These are phyloP conservation scores for Trichoderma parareesei DNA, from an alignment of 495 filamentous ascomycete species.

Conservation along the genomic window DNA sequence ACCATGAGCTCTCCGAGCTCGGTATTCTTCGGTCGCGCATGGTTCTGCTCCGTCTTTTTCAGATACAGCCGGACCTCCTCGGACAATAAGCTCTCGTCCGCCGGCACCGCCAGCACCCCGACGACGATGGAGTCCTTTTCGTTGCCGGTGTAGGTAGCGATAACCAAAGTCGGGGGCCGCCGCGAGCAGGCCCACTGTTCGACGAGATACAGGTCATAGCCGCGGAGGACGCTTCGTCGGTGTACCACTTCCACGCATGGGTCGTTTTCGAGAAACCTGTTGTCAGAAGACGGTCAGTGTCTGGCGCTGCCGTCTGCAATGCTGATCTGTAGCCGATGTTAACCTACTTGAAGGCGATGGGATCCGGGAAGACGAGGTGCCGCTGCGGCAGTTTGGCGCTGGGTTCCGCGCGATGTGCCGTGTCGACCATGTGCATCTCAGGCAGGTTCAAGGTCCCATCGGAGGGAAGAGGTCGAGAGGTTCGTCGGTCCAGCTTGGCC, in stretches of 20 bases:
- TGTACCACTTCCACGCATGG: slow-evolving; percentile 66
- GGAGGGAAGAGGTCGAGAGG: slow-evolving; percentile 12
- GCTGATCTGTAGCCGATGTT: neutral
- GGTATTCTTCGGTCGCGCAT: slow-evolving; percentile 79
- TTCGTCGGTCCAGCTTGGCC: slow-evolving; percentile 15
- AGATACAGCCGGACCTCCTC: slow-evolving; percentile 73
- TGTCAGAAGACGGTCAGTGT: slow-evolving; percentile 2
- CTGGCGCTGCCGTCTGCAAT: slow-evolving; percentile 2
- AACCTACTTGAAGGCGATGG: slow-evolving; percentile 55
- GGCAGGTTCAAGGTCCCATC: slow-evolving; percentile 14
- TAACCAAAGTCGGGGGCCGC: slow-evolving; percentile 80
- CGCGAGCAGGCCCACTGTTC: slow-evolving; percentile 98
- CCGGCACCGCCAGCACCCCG: slow-evolving; percentile 76
- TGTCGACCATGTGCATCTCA: slow-evolving; percentile 12
- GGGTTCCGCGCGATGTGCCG: slow-evolving; percentile 1
- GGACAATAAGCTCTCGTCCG: slow-evolving; percentile 75
- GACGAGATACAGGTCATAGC: slow-evolving; percentile 91
- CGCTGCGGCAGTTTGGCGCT: slow-evolving; percentile 21
- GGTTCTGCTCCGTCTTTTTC: slow-evolving; percentile 70
- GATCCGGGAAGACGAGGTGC: slow-evolving; percentile 62
- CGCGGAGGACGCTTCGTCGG: slow-evolving; percentile 57
- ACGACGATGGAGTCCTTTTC: slow-evolving; percentile 65
- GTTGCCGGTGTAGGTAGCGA: slow-evolving; percentile 90
- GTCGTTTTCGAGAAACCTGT: slow-evolving; percentile 82
- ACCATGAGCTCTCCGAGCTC: slow-evolving; percentile 80